Conservation (phyloP, 2,329 filamentous ascomycete genomes). For the Fusarium sp. region DNA sequence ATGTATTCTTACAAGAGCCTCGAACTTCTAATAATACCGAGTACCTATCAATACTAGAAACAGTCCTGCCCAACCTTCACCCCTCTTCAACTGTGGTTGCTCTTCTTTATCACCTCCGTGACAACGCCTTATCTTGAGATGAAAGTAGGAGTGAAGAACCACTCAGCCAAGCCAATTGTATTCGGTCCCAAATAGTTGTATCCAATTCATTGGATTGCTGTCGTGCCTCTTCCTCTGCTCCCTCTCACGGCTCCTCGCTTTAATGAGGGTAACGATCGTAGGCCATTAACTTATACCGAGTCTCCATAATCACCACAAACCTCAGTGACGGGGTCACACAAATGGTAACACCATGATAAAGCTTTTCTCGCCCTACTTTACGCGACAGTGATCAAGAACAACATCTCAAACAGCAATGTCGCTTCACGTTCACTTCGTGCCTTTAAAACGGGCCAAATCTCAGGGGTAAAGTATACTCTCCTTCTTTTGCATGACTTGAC, state of each 20-base stretch:
- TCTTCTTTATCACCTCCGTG: neutral
- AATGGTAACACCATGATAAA: slow-evolving; percentile 19
- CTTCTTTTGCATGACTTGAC: neutral
- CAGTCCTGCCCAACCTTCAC: neutral
- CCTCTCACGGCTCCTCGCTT: neutral
- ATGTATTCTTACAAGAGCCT: neutral
- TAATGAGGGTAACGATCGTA: neutral
- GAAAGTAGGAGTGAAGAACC: neutral
- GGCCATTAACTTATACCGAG: neutral
- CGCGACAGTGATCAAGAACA: neutral
- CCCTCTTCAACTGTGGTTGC: neutral
- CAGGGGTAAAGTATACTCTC: neutral
- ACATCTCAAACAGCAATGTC: neutral
- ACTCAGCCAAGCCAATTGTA: neutral
- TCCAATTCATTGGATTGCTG: neutral
- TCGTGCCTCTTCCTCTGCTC: neutral
- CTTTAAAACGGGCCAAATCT: neutral
- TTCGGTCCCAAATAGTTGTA: no score
- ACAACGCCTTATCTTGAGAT: neutral
- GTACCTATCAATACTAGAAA: neutral
- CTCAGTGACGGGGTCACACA: slow-evolving; percentile 21
- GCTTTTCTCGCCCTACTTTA: neutral
- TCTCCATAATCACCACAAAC: neutral
- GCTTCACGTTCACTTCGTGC: neutral
- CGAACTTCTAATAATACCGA: neutral